Evolutionary conservation across 2,329 filamentous ascomycete genomes (phyloP), one percentile per base, ranked within the genome.

Genomic region (Metarhizium guizhouense): DNA sequence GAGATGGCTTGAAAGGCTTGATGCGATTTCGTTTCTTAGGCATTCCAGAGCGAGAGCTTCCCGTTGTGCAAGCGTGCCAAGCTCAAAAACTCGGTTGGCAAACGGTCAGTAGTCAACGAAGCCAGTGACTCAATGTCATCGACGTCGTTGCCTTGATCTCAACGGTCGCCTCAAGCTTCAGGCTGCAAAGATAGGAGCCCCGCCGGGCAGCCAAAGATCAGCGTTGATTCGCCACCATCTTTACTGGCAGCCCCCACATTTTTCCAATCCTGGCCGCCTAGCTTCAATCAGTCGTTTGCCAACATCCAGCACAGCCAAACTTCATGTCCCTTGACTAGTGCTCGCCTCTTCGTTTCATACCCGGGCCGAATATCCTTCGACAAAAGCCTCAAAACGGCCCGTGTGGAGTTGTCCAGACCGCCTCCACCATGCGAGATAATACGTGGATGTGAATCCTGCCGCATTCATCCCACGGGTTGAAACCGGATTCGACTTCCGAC

Each of bases 21-120:
- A 70, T 64, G 61, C 77, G 73, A 55, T 80, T 77, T 69, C 80
- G 76, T 76, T 84, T 85, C 75, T 84, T 85, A 70, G 83, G 80
- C 83, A 86, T 86, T 59, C 69, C 72, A 66, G 56, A 52, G 54
- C 53, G 54, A 61, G 54, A 58, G 49, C 10, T 51, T 42, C 34
- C 56, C 32, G 45, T 40, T 48, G 50, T 53, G 51, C 18, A 48
- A 18, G 34, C 20, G 25, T 30, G 6, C 20, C 18, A 48, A 54
- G 4, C n/a, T 47, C 43, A 51, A 7, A 47, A 47, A 25, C 43
- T 25, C 25, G 13, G 14, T 6, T 48, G 45, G 25, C 25, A 48
- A 30, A n/a, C 25, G 11, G 45, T 30, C 20, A 30, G 6, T 7
- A 20, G 3, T 48, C 6, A 29, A 29, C 13, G 20, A 18, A 8